Evolutionary conservation across 2,329 filamentous ascomycete species (phyloP).

Genomic region (Colletotrichum tropicale): DNA sequence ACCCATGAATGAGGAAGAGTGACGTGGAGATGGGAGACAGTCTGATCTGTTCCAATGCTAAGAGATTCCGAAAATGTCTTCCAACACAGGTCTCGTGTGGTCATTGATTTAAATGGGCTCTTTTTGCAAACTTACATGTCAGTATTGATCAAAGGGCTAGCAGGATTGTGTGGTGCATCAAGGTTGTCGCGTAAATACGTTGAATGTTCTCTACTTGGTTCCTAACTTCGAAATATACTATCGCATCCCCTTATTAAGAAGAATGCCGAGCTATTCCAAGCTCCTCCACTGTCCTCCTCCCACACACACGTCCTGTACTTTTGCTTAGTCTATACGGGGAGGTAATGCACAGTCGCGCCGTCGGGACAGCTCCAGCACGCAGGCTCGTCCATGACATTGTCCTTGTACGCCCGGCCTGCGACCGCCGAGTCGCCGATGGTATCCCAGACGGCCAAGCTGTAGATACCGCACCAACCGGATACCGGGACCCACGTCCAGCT

Average conservation of each 20-base stretch:
- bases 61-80: background rate
- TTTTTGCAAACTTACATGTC: background rate
- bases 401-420: background rate
- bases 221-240: no score
- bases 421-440: conserved; percentile 4
- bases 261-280: background rate
- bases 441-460: background rate
- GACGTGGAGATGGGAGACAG: no score
- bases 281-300: background rate
- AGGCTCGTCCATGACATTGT: background rate
- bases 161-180: background rate
- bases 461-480: background rate
- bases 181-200: background rate
- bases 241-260: background rate
- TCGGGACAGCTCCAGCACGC: background rate
- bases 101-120: no score
- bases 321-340: background rate
- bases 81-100: background rate
- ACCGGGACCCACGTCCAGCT: background rate
- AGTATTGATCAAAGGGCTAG: background rate
- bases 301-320: background rate
- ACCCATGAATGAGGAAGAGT: no score
- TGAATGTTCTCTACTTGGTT: background rate
- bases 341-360: background rate
- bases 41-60: no score